phyloP scores from a whole-genome alignment of 148 eudicot species.

The Pouteria glomerata region DNA sequence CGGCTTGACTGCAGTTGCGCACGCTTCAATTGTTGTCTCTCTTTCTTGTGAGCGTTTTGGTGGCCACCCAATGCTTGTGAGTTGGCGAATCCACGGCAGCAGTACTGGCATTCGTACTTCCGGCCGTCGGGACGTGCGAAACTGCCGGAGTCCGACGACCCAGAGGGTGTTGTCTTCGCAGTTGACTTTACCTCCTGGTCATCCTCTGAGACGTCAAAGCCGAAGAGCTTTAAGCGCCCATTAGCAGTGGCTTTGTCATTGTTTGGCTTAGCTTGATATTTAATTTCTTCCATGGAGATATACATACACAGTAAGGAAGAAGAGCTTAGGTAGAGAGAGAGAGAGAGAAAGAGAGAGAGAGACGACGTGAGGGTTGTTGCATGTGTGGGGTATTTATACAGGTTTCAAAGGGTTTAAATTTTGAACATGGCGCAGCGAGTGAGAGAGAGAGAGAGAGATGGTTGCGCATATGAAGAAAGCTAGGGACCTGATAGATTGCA shows the following conservation, averaged over 20 bases:
- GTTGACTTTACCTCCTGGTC: constrained; percentile 36
- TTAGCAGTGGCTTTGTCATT: constrained; percentile 15
- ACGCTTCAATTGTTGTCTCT: constrained; percentile 72
- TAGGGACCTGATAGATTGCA: constrained; percentile 32
- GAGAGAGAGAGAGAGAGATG: constrained; percentile 20
- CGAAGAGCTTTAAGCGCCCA: constrained; percentile 60
- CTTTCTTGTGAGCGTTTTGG: constrained; percentile 94
- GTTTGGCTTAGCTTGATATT: constrained; percentile 32
- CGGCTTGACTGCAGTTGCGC: constrained; percentile 76
- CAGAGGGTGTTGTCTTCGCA: constrained; percentile 26
- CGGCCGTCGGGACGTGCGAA: constrained; percentile 38
- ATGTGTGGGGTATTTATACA: constrained; percentile 58
- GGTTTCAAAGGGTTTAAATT: constrained; percentile 13
- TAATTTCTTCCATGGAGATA: constrained; percentile 50
- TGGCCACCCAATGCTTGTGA: constrained; percentile 94
- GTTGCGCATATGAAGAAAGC: constrained; percentile 40
- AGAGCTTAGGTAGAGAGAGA: not conserved
- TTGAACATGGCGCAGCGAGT: not conserved
- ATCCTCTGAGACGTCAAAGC: constrained; percentile 44
- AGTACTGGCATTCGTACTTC: constrained; percentile 85
- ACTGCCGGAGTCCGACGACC: constrained; percentile 36
- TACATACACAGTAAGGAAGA: not conserved
- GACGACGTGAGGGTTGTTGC: constrained; percentile 27
- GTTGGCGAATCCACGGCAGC: constrained; percentile 80
- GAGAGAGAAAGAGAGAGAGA: constrained; percentile 9